Evolutionary conservation across 2,329 filamentous ascomycete genomes (phyloP).

Genomic region (Verticillium tricorpus): DNA sequence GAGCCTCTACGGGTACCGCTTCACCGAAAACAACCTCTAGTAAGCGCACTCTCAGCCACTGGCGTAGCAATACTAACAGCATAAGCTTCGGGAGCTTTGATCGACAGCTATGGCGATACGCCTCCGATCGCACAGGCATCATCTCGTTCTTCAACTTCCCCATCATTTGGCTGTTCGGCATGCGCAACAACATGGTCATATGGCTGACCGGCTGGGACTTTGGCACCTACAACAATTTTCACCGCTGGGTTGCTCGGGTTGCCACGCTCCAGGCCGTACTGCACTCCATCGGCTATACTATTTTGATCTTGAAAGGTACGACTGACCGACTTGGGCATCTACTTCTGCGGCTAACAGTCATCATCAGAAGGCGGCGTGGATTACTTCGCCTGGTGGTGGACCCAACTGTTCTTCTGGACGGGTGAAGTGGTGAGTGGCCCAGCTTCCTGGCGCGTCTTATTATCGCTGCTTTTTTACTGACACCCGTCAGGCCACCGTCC

Average conservation of each 20-base stretch:
- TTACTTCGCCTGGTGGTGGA: constrained; percentile 31
- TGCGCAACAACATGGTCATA: constrained; percentile 61
- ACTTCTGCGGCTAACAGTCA: background rate
- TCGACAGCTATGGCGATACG: constrained; percentile 44
- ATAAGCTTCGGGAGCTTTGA: constrained; percentile 27
- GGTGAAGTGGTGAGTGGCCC: constrained; percentile 22
- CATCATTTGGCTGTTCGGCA: constrained; percentile 61
- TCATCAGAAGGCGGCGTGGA: constrained; percentile 31
- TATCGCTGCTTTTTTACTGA: background rate
- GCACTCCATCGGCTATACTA: constrained; percentile 57
- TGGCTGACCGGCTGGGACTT: constrained; percentile 68
- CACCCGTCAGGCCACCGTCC: constrained; percentile 29
- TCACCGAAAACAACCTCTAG: constrained; percentile 35
- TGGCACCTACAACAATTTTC: constrained; percentile 61
- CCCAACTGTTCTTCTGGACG: constrained; percentile 43
- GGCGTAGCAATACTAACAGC: background rate
- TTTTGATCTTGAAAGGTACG: constrained; percentile 35
- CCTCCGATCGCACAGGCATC: constrained; percentile 60
- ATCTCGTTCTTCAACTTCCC: constrained; percentile 61
- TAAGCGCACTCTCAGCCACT: constrained; percentile 16
- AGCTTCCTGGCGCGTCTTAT: background rate
- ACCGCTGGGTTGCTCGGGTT: constrained; percentile 61
- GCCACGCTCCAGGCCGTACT: constrained; percentile 57
- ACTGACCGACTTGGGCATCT: background rate
- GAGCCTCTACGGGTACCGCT: constrained; percentile 29